Evolutionary conservation across 2,329 filamentous ascomycete species (phyloP).

Genomic region (Fusarium temperatum): DNA sequence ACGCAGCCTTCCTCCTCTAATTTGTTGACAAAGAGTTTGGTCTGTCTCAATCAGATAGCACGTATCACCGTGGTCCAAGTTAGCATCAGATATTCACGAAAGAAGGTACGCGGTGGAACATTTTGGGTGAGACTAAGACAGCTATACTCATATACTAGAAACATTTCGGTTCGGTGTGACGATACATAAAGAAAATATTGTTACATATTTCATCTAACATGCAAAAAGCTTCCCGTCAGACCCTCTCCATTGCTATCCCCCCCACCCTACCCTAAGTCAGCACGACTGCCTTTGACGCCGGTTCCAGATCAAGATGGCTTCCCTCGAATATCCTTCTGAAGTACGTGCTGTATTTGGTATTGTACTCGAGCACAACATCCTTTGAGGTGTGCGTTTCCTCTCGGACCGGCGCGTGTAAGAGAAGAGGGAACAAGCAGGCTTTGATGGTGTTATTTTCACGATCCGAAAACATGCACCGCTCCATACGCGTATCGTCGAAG

Average conservation of each 20-base stretch:
- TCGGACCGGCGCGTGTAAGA: neutral
- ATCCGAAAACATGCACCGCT: neutral
- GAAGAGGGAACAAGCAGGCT: neutral
- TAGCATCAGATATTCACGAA: too few species aligned
- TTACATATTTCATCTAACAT: too few species aligned
- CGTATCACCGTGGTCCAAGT: too few species aligned
- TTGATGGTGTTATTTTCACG: neutral
- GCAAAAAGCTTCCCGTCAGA: neutral
- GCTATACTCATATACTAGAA: neutral
- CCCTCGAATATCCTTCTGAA: neutral
- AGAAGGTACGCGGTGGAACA: too few species aligned
- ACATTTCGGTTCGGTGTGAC: too few species aligned
- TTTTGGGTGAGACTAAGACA: neutral
- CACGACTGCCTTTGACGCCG: neutral
- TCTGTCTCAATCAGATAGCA: neutral
- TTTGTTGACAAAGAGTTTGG: neutral
- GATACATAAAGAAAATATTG: too few species aligned
- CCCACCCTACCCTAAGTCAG: neutral
- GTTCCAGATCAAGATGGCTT: neutral
- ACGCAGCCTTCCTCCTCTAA: neutral
- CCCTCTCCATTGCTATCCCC: neutral
- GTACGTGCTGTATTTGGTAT: neutral
- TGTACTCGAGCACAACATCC: neutral
- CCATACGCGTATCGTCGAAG: neutral
- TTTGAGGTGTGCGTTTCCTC: fast-evolving